Evolutionary conservation across 192 early-diverging fungal species (phyloP), one percentile per base, ranked within the genome.

Genomic region (Linnemannia zychae): DNA sequence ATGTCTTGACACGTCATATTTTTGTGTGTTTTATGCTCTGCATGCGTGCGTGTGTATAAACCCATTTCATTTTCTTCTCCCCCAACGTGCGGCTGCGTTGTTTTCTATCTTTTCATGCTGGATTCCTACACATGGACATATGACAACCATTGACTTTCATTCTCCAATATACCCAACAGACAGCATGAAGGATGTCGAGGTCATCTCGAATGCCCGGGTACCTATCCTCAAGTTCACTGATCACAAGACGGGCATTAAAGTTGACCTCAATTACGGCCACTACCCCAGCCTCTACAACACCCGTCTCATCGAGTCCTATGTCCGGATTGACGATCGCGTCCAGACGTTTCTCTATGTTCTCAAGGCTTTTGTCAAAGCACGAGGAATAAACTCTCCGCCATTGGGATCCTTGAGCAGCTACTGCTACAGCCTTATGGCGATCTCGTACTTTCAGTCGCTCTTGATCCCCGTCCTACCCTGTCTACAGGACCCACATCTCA

Each of bases 171-270:
- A 1, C 18, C 49, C 22, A 31, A 13, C 4, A 85, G 83, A 85
- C 63, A 85, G 83, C 70, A 85, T 85, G 83, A 85, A 79, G 65
- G 83, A 85, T 44, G 83, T 85, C 20, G 83, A 85, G 63, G 78
- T 79, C 47, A 71, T 85, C 18, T 74, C 67, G 24, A 74, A 70
- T 11, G 78, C 83, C 24, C 67, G 83, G 31, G 78, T 85, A 4
- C 77, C 78, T 18, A 75, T 85, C 37, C 83, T 85, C 53, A 85
- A 79, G 48, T 79, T 85, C 67, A 79, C 77, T 0, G 83, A 85
- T 36, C 83, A 85, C 63, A 85, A 85, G 70, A 85, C 77, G 4
- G 74, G 77, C 24, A 79, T 85, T 70, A 75, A 73, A 40, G 83
- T 85, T 15, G 83, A 85, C 36, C 52, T 85, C 60, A 85, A 85